A percentile compares a stretch with the other conserved stretches of the same genome.
phyloP scores from a whole-genome alignment of 768 basidiomycete genomes.

The Mycena leptocephala region DNA sequence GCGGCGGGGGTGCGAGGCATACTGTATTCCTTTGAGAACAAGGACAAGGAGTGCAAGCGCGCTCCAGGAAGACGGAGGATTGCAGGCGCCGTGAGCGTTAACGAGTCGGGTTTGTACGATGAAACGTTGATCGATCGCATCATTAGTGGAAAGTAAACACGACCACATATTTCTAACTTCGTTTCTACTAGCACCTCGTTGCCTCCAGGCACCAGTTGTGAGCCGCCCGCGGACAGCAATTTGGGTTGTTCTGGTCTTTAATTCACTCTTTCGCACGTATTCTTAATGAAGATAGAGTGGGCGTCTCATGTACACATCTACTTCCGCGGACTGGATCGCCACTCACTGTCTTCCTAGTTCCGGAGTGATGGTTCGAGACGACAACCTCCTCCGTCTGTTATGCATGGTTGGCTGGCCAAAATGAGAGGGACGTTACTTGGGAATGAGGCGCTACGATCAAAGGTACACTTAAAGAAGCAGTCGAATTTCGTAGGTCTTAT shows the following conservation, averaged over 20 bases:
- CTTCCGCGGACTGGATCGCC: neutral
- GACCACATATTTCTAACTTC: neutral
- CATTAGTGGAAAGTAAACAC: neutral
- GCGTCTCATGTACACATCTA: constrained; percentile 55
- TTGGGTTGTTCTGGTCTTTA: neutral
- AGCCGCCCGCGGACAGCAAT: neutral
- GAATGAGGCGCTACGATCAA: constrained; percentile 70
- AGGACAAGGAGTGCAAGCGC: constrained; percentile 2
- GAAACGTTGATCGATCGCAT: neutral
- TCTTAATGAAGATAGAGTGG: constrained; percentile 71
- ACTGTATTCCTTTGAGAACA: constrained; percentile 30
- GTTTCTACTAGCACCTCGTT: neutral
- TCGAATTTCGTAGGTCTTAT: constrained; percentile 6
- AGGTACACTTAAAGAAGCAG: constrained; percentile 47
- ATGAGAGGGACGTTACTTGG: constrained; percentile 81
- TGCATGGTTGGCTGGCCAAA: constrained; percentile 88
- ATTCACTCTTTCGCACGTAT: constrained; percentile 24
- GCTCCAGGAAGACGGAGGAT: neutral
- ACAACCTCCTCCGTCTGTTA: constrained; percentile 57
- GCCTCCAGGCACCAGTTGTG: neutral
- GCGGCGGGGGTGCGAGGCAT: neutral
- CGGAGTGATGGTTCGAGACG: constrained; percentile 31
- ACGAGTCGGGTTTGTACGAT: neutral
- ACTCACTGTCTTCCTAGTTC: constrained; percentile 25
- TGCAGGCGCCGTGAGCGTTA: neutral